Conservation (phyloP, 352 stramenopile genomes). For the Phytopythium helicoides region DNA sequence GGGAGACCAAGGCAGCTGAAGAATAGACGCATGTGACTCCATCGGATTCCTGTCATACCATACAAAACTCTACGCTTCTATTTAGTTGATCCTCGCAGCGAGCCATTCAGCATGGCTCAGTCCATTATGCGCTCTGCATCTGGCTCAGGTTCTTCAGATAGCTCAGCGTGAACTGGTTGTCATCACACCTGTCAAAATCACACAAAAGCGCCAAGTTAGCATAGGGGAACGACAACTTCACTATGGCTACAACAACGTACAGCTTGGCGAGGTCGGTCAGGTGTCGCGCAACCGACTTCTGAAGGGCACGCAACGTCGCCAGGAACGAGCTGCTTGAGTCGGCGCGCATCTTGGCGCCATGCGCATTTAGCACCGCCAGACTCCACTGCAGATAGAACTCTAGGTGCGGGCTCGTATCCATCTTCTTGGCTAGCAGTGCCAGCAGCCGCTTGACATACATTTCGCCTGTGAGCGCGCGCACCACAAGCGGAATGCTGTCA, state of each 20-base stretch:
- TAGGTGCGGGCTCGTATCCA: constrained; percentile 93
- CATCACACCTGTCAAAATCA: constrained; percentile 60
- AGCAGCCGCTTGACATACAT: constrained; percentile 93
- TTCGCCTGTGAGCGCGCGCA: constrained; percentile 82
- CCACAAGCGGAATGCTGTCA: constrained; percentile 89
- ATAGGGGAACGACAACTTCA: constrained; percentile 5
- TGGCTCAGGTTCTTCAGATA: constrained; percentile 76
- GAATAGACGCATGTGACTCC: not conserved
- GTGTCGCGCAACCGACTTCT: constrained; percentile 86
- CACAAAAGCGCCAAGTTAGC: constrained; percentile 11
- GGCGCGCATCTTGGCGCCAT: constrained; percentile 86
- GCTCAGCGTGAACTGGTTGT: constrained; percentile 89
- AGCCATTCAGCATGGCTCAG: not conserved
- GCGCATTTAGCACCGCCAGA: constrained; percentile 92
- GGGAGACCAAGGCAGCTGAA: constrained; percentile 2
- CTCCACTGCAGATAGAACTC: constrained; percentile 98
- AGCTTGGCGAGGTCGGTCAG: constrained; percentile 84
- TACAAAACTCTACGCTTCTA: constrained; percentile 36
- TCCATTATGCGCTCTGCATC: constrained; percentile 27
- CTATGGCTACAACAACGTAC: constrained; percentile 38
- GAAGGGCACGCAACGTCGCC: constrained; percentile 77
- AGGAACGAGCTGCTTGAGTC: constrained; percentile 72
- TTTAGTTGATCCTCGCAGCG: constrained; percentile 31
- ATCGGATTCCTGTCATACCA: constrained; percentile 7
- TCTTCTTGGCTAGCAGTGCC: constrained; percentile 90